Evolutionary conservation across 2,329 filamentous ascomycete species (phyloP).

Genomic region (Furcasterigmium sp.): DNA sequence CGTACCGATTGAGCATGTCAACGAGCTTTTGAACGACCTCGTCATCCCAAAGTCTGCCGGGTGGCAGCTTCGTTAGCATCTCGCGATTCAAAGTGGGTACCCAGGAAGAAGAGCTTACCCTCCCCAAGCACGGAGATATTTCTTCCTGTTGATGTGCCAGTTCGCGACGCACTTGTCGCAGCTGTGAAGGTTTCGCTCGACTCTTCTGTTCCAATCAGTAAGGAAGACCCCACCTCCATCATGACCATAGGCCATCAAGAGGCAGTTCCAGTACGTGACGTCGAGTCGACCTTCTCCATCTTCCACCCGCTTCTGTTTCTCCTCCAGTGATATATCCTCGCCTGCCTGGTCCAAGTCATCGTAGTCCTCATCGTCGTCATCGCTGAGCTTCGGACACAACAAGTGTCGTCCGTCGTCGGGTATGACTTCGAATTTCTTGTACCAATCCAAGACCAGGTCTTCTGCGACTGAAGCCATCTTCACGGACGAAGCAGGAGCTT

Average conservation of each 20-base stretch:
- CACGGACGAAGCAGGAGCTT: slow-evolving; percentile 5
- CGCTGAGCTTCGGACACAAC: slow-evolving; percentile 60
- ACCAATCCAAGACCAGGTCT: slow-evolving; percentile 37
- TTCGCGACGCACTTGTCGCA: slow-evolving; percentile 69
- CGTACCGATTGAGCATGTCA: slow-evolving; percentile 52
- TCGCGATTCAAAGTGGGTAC: background rate
- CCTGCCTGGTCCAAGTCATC: slow-evolving; percentile 35
- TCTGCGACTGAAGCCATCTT: slow-evolving; percentile 27
- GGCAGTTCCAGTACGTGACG: slow-evolving; percentile 61
- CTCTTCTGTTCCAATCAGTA: slow-evolving; percentile 50
- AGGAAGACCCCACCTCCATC: slow-evolving; percentile 56
- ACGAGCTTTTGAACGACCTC: slow-evolving; percentile 46
- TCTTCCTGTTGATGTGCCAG: slow-evolving; percentile 66
- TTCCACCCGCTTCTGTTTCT: slow-evolving; percentile 48
- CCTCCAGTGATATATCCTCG: slow-evolving; percentile 36
- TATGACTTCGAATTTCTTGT: slow-evolving; percentile 36
- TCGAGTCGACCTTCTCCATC: slow-evolving; percentile 52
- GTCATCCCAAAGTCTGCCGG: slow-evolving; percentile 38
- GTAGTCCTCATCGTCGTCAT: slow-evolving; percentile 62
- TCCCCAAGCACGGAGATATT: slow-evolving; percentile 56
- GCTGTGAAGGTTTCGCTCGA: slow-evolving; percentile 53
- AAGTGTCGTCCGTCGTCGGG: slow-evolving; percentile 49
- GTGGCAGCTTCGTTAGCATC: background rate
- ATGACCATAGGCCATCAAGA: slow-evolving; percentile 62
- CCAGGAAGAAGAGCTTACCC: slow-evolving; percentile 36